Percentiles rank a stretch among this genome's conserved stretches.
Evolutionary conservation across 192 early-diverging fungal species (phyloP).

Genomic region (Coemansia reversa): DNA sequence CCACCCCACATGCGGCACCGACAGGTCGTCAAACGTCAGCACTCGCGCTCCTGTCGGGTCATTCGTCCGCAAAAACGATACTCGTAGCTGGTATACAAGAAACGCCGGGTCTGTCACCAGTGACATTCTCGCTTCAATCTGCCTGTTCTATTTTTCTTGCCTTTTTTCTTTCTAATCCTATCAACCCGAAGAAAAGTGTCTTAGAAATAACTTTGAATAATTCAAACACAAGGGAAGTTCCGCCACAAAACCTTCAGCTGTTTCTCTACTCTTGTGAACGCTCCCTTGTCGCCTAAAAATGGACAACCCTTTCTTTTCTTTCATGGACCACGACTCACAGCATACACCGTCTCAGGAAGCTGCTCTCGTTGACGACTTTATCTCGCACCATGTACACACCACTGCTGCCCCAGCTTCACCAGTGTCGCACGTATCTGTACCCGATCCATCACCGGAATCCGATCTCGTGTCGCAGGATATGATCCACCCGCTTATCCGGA

Average conservation of each 20-base stretch:
- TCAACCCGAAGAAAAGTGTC: background rate
- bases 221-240: background rate
- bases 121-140: slow-evolving; percentile 56
- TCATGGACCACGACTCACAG: background rate
- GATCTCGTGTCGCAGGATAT: background rate
- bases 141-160: background rate
- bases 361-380: slow-evolving; percentile 17
- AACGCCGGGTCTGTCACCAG: slow-evolving; percentile 69
- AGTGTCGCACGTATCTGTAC: background rate
- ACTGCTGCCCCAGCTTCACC: background rate
- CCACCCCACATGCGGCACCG: slow-evolving; percentile 11
- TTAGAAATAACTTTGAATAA: background rate
- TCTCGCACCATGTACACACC: slow-evolving; percentile 14
- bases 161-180: background rate
- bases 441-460: background rate
- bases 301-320: background rate
- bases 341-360: background rate
- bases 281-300: background rate
- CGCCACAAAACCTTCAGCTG: no score
- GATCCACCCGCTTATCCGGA: slow-evolving; percentile 49
- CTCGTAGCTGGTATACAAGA: slow-evolving; percentile 73
- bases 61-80: slow-evolving; percentile 70
- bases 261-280: background rate
- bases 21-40: slow-evolving; percentile 62
- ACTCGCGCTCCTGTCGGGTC: slow-evolving; percentile 72